A percentile compares a stretch with the other conserved stretches of the same genome.
Conservation (phyloP, 352 stramenopile genomes). For the Phytopythium delawarense region DNA sequence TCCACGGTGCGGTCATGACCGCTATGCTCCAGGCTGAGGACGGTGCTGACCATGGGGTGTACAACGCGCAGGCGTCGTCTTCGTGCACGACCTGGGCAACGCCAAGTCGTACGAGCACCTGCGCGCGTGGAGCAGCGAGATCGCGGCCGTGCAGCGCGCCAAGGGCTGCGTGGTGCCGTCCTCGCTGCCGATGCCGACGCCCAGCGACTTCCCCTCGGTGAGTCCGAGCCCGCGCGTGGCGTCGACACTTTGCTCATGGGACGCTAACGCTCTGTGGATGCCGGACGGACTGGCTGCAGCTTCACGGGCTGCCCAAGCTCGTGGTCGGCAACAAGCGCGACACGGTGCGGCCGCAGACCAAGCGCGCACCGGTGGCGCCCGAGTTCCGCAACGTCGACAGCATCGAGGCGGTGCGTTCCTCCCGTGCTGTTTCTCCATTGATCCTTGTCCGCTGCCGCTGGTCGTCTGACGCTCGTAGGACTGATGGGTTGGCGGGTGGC, state of each 20-base stretch:
- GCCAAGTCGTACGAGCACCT: conserved; percentile 71
- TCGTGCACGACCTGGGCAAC: conserved; percentile 82
- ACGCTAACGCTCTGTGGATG: not conserved
- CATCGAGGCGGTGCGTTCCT: conserved; percentile 49
- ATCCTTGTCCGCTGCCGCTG: too few relatives aligned
- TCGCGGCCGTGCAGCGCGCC: conserved; percentile 33
- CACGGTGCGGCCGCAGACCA: conserved; percentile 21
- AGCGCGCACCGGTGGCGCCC: conserved; percentile 19
- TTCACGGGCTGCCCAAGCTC: conserved; percentile 58
- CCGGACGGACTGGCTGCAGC: conserved; percentile 10
- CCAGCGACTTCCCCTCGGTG: conserved; percentile 38
- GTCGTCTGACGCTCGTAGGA: not conserved
- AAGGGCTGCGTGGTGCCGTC: conserved; percentile 57
- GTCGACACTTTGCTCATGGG: not conserved
- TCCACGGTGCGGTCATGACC: conserved; percentile 38
- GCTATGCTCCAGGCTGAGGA: not conserved
- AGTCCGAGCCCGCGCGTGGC: not conserved
- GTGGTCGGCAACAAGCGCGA: conserved; percentile 84
- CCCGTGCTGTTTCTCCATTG: not conserved
- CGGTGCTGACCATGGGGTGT: not conserved
- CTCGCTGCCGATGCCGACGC: conserved; percentile 14
- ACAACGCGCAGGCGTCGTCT: conserved; percentile 41
- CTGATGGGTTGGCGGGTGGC: not conserved
- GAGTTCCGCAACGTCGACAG: conserved; percentile 50
- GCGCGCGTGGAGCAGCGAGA: conserved; percentile 50